phyloP scores from a whole-genome alignment of 495 filamentous ascomycete genomes.

The Pyrenopolyporus hunteri region DNA sequence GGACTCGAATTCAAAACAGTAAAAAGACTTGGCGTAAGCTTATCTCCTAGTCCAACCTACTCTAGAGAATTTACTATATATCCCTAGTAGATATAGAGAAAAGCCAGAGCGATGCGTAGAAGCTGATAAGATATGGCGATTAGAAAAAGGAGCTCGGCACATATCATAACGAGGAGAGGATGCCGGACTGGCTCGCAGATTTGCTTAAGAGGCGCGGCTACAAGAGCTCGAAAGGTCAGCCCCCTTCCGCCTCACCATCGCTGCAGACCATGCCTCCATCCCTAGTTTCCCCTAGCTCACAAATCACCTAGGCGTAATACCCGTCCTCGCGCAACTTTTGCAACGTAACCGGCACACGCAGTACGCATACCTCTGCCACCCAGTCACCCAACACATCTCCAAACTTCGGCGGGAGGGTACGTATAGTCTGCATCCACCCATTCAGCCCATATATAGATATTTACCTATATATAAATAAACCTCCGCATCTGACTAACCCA shows the following conservation, averaged over 20 bases:
- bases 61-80: not conserved
- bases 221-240: slow-evolving; percentile 62
- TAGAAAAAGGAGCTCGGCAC: slow-evolving; percentile 75
- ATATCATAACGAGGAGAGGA: slow-evolving; percentile 83
- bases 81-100: not conserved
- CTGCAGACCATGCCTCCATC: slow-evolving; percentile 21
- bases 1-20: not conserved
- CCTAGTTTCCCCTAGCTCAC: slow-evolving; percentile 33
- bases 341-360: slow-evolving; percentile 66
- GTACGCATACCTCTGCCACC: slow-evolving; percentile 80
- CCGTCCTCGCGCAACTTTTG: slow-evolving; percentile 73
- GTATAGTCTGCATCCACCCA: not conserved
- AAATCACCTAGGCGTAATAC: slow-evolving; percentile 65
- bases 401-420: slow-evolving; percentile 75
- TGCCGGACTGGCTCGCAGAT: slow-evolving; percentile 80
- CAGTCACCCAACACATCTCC: slow-evolving; percentile 76
- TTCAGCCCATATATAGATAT: not conserved
- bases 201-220: slow-evolving; percentile 70
- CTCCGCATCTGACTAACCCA: not conserved
- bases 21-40: slow-evolving; percentile 38
- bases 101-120: not conserved
- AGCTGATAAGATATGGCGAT: not conserved
- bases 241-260: slow-evolving; percentile 39
- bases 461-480: not conserved
- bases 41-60: not conserved